These are phyloP conservation scores for Phytomonas sp. DNA, from an alignment of 208 protist species.

Conservation along the genomic window DNA sequence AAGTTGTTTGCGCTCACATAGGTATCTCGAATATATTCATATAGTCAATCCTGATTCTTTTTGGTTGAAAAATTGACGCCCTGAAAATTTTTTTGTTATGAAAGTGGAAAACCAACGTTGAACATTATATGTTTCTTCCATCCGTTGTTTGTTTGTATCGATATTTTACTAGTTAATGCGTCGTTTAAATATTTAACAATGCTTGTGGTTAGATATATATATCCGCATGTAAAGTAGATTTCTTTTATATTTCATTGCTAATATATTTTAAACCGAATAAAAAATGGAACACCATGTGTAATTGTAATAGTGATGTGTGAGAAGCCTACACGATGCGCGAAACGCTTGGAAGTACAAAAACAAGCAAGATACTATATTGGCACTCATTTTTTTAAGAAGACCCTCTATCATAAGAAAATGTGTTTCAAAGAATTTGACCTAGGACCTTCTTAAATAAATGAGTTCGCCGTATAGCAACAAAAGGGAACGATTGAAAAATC, in stretches of 20 bases:
- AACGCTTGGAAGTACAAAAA: not conserved
- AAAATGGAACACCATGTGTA: constrained; percentile 6
- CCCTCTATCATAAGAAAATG: not conserved
- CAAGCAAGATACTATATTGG: not conserved
- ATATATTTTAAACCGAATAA: constrained; percentile 12
- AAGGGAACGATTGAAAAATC: not conserved
- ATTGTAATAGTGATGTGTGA: not conserved
- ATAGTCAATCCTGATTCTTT: not conserved
- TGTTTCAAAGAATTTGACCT: not conserved
- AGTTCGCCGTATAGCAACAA: not conserved
- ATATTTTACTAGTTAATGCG: constrained; percentile 3
- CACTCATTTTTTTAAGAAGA: constrained; percentile 4
- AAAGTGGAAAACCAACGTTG: not conserved
- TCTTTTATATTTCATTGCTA: not conserved
- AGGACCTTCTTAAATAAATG: not conserved
- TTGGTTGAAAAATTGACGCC: not conserved
- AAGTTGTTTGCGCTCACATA: not conserved
- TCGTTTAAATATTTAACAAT: constrained; percentile 5
- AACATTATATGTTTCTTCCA: not conserved
- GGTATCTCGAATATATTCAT: not conserved
- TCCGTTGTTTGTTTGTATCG: not conserved
- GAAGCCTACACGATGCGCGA: not conserved
- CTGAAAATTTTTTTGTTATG: not conserved
- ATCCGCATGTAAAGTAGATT: not conserved
- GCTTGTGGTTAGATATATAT: constrained; percentile 1